phyloP scores from a whole-genome alignment of 1,284 basidiomycete genomes.

The Coriolopsis trogii region DNA sequence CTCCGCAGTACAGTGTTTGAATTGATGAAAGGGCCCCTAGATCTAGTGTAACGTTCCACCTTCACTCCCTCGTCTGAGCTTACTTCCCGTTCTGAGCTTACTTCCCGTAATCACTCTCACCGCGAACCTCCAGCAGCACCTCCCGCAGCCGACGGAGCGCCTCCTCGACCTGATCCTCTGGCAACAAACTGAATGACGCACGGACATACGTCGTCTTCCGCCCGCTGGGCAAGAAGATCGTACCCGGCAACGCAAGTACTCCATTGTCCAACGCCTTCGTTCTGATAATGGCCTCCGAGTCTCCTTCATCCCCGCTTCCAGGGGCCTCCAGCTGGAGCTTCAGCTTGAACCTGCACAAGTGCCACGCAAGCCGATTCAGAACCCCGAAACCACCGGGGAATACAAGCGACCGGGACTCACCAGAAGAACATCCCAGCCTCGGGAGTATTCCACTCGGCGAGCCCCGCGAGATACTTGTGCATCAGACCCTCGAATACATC shows the following conservation, averaged over 20 bases:
- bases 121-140: slow-evolving; percentile 37
- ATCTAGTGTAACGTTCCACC: too few species aligned
- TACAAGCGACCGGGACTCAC: slow-evolving; percentile 47
- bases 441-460: slow-evolving; percentile 85
- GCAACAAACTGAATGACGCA: slow-evolving; percentile 79
- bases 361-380: slow-evolving; percentile 10
- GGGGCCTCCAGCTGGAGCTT: slow-evolving; percentile 34
- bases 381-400: slow-evolving; percentile 10
- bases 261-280: slow-evolving; percentile 81
- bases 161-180: slow-evolving; percentile 72
- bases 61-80: too few species aligned
- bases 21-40: too few species aligned
- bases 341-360: slow-evolving; percentile 63
- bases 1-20: too few species aligned
- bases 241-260: slow-evolving; percentile 88
- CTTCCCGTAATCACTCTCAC: neutral
- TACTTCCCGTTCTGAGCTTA: too few species aligned
- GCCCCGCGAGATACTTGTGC: slow-evolving; percentile 69
- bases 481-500: slow-evolving; percentile 83
- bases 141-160: slow-evolving; percentile 70
- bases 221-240: slow-evolving; percentile 74
- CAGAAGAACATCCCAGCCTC: slow-evolving; percentile 93
- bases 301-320: slow-evolving; percentile 52
- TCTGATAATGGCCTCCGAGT: slow-evolving; percentile 79
- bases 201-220: slow-evolving; percentile 74